Evolutionary conservation across 2,329 filamentous ascomycete genomes (phyloP).

Genomic region (Aspergillus ibericus): DNA sequence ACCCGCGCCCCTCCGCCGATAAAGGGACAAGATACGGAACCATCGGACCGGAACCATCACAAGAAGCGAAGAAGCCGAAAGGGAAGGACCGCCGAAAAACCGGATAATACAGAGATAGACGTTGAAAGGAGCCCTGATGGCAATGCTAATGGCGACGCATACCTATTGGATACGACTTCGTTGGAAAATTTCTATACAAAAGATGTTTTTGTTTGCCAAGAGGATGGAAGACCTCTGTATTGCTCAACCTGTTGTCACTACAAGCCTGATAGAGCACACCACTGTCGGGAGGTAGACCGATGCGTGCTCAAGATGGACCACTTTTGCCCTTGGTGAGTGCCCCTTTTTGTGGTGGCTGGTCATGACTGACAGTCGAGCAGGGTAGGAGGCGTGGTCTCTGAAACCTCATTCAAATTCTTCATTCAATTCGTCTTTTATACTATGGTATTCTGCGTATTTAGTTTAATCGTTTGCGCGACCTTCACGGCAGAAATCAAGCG

Average conservation of each 20-base stretch:
- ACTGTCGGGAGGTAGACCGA: constrained; percentile 76
- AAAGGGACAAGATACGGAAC: constrained; percentile 23
- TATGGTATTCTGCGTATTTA: constrained; percentile 64
- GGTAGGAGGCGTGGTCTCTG: constrained; percentile 90
- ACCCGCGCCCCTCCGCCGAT: constrained; percentile 57
- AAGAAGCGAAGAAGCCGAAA: constrained; percentile 27
- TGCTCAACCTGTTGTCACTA: constrained; percentile 81
- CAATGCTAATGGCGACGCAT: constrained; percentile 25
- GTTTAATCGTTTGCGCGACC: constrained; percentile 64
- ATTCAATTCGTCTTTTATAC: constrained; percentile 80
- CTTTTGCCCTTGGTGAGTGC: constrained; percentile 74
- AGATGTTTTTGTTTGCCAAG: constrained; percentile 80
- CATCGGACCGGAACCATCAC: constrained; percentile 20
- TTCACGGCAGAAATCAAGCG: constrained; percentile 59
- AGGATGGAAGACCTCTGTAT: constrained; percentile 81
- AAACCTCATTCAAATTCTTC: constrained; percentile 89
- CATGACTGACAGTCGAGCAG: constrained; percentile 39
- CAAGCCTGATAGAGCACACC: constrained; percentile 85
- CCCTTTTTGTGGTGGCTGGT: background rate
- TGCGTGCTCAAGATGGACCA: constrained; percentile 93
- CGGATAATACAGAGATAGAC: constrained; percentile 21
- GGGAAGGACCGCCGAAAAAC: constrained; percentile 25
- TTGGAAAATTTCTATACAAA: constrained; percentile 77
- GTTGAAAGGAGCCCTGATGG: constrained; percentile 28
- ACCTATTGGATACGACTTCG: constrained; percentile 61